phyloP scores from a whole-genome alignment of 371 early-diverging fungal genomes.

The Lichtheimia hyalospora region DNA sequence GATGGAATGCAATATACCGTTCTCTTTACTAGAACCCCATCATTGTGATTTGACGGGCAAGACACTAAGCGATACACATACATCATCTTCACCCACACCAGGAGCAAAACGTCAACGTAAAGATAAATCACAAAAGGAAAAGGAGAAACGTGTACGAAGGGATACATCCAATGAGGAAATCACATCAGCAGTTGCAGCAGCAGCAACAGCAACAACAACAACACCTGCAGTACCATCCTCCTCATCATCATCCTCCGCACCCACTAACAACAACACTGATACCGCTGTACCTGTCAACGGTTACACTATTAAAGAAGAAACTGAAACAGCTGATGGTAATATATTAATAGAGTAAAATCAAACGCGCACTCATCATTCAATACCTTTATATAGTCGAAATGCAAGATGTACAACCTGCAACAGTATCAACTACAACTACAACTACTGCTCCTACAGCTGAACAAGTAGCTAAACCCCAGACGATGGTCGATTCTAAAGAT shows the following conservation, averaged over 20 bases:
- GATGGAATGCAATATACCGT: constrained; percentile 74
- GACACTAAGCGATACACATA: constrained; percentile 16
- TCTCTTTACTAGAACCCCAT: constrained; percentile 73
- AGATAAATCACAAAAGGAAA: constrained; percentile 49
- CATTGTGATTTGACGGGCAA: constrained; percentile 55
- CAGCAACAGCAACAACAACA: constrained; percentile 3
- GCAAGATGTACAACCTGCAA: constrained; percentile 9
- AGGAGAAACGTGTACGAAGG: constrained; percentile 35
- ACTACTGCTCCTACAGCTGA: background rate
- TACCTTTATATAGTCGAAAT: constrained; percentile 8
- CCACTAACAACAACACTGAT: background rate
- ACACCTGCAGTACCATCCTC: background rate
- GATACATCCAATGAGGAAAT: constrained; percentile 12
- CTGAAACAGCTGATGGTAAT: background rate
- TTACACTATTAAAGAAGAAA: constrained; percentile 19
- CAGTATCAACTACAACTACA: constrained; percentile 2
- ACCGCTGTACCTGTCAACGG: constrained; percentile 8
- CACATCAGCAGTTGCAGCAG: constrained; percentile 5
- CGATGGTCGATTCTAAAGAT: constrained; percentile 28
- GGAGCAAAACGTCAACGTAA: constrained; percentile 53
- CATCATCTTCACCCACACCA: constrained; percentile 17
- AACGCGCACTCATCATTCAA: background rate
- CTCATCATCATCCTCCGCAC: background rate
- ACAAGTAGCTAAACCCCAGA: constrained; percentile 8
- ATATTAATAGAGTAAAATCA: too few species aligned